These are phyloP conservation scores for Phytophthora foliorum DNA, from an alignment of 352 stramenopile species.

Conservation along the genomic window DNA sequence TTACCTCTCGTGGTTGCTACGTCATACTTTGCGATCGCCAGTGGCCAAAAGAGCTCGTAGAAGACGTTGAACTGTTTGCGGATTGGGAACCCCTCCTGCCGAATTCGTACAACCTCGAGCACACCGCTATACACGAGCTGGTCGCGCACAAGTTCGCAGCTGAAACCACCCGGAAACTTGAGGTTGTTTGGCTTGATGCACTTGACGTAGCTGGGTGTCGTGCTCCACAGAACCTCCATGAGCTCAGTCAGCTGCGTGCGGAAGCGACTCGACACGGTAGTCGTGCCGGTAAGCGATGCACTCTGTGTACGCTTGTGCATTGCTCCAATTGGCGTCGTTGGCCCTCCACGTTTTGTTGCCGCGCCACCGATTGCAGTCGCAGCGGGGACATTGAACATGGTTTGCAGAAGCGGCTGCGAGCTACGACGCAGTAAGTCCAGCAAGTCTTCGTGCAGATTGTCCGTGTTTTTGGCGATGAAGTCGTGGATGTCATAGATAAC, in stretches of 20 bases:
- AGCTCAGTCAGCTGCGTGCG: conserved; percentile 82
- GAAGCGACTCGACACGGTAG: conserved; percentile 79
- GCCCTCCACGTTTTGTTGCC: conserved; percentile 35
- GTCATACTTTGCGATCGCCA: conserved; percentile 43
- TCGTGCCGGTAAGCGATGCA: conserved; percentile 65
- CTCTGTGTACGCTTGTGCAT: conserved; percentile 51
- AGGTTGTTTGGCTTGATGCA: conserved; percentile 96
- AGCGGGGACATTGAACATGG: conserved; percentile 54
- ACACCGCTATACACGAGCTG: conserved; percentile 94
- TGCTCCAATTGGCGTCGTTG: conserved; percentile 24
- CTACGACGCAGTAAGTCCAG: conserved; percentile 80
- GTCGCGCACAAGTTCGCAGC: conserved; percentile 89
- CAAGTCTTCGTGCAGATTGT: conserved; percentile 91
- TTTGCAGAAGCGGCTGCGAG: conserved; percentile 67
- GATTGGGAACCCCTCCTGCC: conserved; percentile 92
- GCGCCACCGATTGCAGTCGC: conserved; percentile 23
- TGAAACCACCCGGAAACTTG: conserved; percentile 92
- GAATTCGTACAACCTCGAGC: conserved; percentile 94
- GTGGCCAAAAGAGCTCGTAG: conserved; percentile 76
- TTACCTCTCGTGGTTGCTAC: conserved; percentile 37
- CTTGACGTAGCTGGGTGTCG: conserved; percentile 95
- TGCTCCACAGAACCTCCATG: conserved; percentile 87
- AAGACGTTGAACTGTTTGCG: conserved; percentile 82
- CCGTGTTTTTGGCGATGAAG: conserved; percentile 91
- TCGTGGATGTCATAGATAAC: conserved; percentile 86